Conservation (phyloP, 352 stramenopile species). For the Globisporangium camurandrum region DNA sequence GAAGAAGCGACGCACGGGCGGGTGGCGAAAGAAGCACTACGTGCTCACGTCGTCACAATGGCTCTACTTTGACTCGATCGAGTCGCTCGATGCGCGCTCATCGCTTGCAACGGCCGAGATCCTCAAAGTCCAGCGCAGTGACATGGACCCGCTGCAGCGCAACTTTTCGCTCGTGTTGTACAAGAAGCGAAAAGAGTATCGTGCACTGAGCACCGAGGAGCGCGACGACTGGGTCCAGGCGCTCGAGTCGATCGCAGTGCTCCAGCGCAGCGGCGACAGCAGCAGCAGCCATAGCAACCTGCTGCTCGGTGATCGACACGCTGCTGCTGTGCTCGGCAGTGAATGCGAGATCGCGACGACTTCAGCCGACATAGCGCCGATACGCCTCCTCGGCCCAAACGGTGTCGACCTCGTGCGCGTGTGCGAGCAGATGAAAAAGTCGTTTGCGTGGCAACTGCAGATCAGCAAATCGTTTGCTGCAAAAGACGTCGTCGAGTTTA, state of each 20-base stretch:
- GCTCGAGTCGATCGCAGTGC: slow-evolving; percentile 48
- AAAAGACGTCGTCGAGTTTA: slow-evolving; percentile 58
- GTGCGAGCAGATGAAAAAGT: slow-evolving; percentile 68
- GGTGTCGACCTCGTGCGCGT: slow-evolving; percentile 48
- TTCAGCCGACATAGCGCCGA: too few species aligned
- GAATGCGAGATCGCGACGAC: slow-evolving; percentile 5
- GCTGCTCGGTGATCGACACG: not conserved
- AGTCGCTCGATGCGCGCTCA: slow-evolving; percentile 28
- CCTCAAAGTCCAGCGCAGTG: slow-evolving; percentile 34
- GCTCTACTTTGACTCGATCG: slow-evolving; percentile 62
- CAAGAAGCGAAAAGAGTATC: slow-evolving; percentile 76
- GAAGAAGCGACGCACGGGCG: slow-evolving; percentile 59
- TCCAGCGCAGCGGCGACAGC: slow-evolving; percentile 19
- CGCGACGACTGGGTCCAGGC: slow-evolving; percentile 62
- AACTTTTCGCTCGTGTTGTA: slow-evolving; percentile 55
- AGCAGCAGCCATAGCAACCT: not conserved
- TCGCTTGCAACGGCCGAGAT: slow-evolving; percentile 63
- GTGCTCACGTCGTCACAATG: slow-evolving; percentile 56
- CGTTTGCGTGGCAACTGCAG: slow-evolving; percentile 58
- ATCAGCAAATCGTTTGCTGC: slow-evolving; percentile 75
- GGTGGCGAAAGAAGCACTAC: slow-evolving; percentile 79
- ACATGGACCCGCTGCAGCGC: slow-evolving; percentile 30
- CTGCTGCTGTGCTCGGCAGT: not conserved
- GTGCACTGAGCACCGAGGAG: slow-evolving; percentile 45
- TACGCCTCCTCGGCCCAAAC: slow-evolving; percentile 25